Evolutionary conservation across 2,329 filamentous ascomycete species (phyloP).

Genomic region (Ophiocordyceps unilateralis): DNA sequence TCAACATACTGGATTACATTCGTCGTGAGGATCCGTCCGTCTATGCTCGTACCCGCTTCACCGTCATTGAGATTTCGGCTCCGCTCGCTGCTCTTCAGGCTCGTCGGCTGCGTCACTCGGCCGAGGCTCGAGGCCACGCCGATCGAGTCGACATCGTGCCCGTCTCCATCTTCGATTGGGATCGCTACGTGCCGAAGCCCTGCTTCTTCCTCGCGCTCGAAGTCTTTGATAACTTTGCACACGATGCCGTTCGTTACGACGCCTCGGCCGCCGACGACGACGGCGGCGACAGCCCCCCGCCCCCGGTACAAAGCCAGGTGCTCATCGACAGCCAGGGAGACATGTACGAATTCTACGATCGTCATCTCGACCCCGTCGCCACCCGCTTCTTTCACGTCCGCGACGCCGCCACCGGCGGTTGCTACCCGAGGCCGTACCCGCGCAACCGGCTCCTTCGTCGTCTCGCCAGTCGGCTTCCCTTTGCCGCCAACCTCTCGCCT

Average conservation of each 20-base stretch:
- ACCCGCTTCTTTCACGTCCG: slow-evolving; percentile 72
- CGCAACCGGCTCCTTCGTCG: slow-evolving; percentile 37
- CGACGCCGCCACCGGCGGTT: slow-evolving; percentile 51
- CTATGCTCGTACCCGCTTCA: slow-evolving; percentile 83
- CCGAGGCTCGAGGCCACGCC: slow-evolving; percentile 56
- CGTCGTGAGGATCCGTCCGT: slow-evolving; percentile 77
- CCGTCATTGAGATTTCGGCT: slow-evolving; percentile 87
- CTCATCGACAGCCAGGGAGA: slow-evolving; percentile 73
- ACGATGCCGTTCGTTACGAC: slow-evolving; percentile 89
- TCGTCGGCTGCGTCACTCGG: slow-evolving; percentile 47
- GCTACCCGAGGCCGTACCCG: slow-evolving; percentile 45
- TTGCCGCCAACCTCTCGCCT: slow-evolving; percentile 56
- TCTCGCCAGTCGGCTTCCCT: slow-evolving; percentile 47
- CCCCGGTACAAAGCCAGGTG: slow-evolving; percentile 71
- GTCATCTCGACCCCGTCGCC: slow-evolving; percentile 64
- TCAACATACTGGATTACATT: slow-evolving; percentile 95
- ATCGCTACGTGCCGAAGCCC: slow-evolving; percentile 68
- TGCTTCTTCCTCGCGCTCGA: slow-evolving; percentile 98
- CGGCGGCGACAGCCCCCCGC: background rate
- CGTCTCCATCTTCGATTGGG: slow-evolving; percentile 88
- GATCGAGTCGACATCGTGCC: slow-evolving; percentile 91
- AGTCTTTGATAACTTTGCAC: slow-evolving; percentile 96
- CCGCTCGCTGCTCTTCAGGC: slow-evolving; percentile 64
- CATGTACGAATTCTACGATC: slow-evolving; percentile 87
- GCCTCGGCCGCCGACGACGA: slow-evolving; percentile 46